These are phyloP conservation scores for Leccinum subspadiceum DNA, from an alignment of 1,284 basidiomycete genomes.

Conservation along the genomic window DNA sequence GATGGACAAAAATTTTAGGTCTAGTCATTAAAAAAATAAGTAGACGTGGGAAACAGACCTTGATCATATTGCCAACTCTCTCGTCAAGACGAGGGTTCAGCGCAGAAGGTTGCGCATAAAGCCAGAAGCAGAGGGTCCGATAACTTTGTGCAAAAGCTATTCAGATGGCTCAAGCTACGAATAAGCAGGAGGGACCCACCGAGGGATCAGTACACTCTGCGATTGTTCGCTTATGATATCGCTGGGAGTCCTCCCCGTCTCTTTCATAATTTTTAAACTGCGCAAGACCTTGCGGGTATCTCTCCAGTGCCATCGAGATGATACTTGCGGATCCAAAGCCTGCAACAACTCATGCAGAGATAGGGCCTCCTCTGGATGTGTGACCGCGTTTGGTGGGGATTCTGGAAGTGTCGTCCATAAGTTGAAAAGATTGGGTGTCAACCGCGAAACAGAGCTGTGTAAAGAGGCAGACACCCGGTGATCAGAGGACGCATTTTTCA, in stretches of 20 bases:
- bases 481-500: neutral
- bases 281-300: slow-evolving; percentile 90
- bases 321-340: slow-evolving; percentile 74
- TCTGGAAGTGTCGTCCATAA: slow-evolving; percentile 57
- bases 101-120: slow-evolving; percentile 72
- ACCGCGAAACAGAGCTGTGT: slow-evolving; percentile 37
- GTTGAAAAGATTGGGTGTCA: slow-evolving; percentile 47
- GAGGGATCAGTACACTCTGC: slow-evolving; percentile 42
- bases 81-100: slow-evolving; percentile 72
- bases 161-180: neutral
- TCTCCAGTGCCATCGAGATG: slow-evolving; percentile 91
- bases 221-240: slow-evolving; percentile 70
- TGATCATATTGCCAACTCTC: slow-evolving; percentile 89
- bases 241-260: slow-evolving; percentile 66
- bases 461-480: slow-evolving; percentile 28
- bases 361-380: slow-evolving; percentile 54
- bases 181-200: slow-evolving; percentile 36
- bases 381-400: slow-evolving; percentile 48
- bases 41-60: slow-evolving; percentile 44
- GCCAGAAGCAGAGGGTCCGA: slow-evolving; percentile 87
- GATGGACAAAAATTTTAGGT: slow-evolving; percentile 8
- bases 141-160: slow-evolving; percentile 49
- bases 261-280: slow-evolving; percentile 77
- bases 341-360: slow-evolving; percentile 68
- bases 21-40: slow-evolving; percentile 3